Conservation (phyloP, 345 rosid species). For the Linum usitatissimum region DNA sequence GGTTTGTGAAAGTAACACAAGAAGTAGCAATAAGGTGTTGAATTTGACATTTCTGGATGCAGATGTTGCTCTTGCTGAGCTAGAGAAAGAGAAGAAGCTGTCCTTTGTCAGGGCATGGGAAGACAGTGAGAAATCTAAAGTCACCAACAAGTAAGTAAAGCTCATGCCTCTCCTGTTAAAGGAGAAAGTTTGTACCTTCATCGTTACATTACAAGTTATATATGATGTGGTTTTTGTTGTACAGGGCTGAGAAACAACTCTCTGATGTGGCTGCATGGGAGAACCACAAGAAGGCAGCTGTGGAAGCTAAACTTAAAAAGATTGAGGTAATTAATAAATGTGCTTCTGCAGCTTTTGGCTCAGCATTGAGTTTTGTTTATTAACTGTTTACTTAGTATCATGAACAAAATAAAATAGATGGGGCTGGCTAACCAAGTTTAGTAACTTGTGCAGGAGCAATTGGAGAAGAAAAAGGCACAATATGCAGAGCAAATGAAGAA, state of each 20-base stretch:
- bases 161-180: not conserved
- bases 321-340: slow-evolving; percentile 20
- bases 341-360: too few relatives aligned
- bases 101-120: slow-evolving; percentile 93
- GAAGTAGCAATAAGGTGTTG: too few relatives aligned
- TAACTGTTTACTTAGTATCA: too few relatives aligned
- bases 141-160: slow-evolving; percentile 57
- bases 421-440: too few relatives aligned
- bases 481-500: slow-evolving; percentile 77
- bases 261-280: slow-evolving; percentile 56
- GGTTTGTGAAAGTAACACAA: too few relatives aligned
- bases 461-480: slow-evolving; percentile 72
- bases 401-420: too few relatives aligned
- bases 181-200: too few relatives aligned
- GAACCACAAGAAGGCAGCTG: slow-evolving; percentile 45
- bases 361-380: too few relatives aligned
- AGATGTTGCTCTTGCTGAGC: slow-evolving; percentile 75
- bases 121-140: slow-evolving; percentile 85
- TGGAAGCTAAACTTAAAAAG: slow-evolving; percentile 54
- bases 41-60: too few relatives aligned
- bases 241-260: slow-evolving; percentile 61
- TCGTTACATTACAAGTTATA: too few relatives aligned
- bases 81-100: slow-evolving; percentile 59
- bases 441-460: slow-evolving; percentile 28
- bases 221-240: not conserved